phyloP scores from a whole-genome alignment of 768 basidiomycete genomes.

The Aureoboletus auriporus region DNA sequence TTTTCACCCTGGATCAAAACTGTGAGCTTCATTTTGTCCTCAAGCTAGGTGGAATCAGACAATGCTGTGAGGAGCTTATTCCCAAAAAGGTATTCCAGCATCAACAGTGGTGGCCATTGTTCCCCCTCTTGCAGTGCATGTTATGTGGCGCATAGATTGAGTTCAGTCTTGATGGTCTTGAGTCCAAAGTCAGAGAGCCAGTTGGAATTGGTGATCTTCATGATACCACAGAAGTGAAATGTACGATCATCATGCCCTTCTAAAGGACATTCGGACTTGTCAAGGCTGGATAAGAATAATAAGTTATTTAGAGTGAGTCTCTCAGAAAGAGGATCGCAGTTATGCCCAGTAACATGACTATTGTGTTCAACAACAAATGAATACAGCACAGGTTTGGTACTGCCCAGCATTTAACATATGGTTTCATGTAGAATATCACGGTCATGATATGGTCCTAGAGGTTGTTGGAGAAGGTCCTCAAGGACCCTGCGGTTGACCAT shows the following conservation, averaged over 20 bases:
- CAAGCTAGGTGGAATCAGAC: constrained; percentile 13
- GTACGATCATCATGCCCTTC: constrained; percentile 26
- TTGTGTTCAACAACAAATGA: constrained; percentile 27
- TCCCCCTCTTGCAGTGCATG: constrained; percentile 19
- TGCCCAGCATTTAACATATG: constrained; percentile 12
- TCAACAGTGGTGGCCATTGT: constrained; percentile 26
- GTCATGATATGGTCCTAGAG: constrained; percentile 31
- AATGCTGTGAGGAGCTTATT: constrained; percentile 13
- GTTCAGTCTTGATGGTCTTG: constrained; percentile 38
- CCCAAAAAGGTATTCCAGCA: constrained; percentile 34
- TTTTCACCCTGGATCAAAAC: constrained; percentile 42
- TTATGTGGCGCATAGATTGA: constrained; percentile 37
- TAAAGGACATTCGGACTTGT: constrained; percentile 41
- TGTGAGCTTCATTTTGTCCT: constrained; percentile 28
- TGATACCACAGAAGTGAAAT: constrained; percentile 49
- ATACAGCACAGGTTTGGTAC: constrained; percentile 19
- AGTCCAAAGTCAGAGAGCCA: constrained; percentile 51
- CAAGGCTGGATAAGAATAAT: constrained; percentile 40
- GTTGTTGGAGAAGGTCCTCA: constrained; percentile 21
- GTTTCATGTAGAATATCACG: constrained; percentile 18
- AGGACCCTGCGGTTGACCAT: constrained; percentile 20
- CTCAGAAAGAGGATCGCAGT: background rate
- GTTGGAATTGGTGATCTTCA: constrained; percentile 40
- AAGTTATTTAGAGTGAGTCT: too few relatives aligned
- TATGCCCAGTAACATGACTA: constrained; percentile 25